Base-by-base conservation (phyloP, 2,329 filamentous ascomycete species). In the Alternaria burnsii region DNA sequence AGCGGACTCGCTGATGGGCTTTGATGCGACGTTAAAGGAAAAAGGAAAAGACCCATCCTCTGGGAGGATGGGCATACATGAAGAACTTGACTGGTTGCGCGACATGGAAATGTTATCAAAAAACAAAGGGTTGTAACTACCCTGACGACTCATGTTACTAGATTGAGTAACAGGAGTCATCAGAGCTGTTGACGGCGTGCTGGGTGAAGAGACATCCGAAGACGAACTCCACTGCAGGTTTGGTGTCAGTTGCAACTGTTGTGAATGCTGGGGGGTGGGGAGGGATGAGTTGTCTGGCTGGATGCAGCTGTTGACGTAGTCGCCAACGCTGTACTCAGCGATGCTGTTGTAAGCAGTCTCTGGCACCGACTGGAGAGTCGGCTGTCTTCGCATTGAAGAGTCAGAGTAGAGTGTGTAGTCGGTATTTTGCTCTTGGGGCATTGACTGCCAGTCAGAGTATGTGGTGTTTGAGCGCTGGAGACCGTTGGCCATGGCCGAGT, bases 81-180 rank as follows among this genome's bases (percentile, higher is more conserved):
- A 78, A 68, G 71, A 73, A 66, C 76, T 73, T 70, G 82, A 83
- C 62, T 78, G 72, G 71, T 81, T 71, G 51, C 79, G 79, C 72
- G 81, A 71, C 80, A 82, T 82, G 62, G 77, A 76, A 66, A 81
- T 69, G 57, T 74, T 71, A 70, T 78, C 77, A 71, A 74, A 72
- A 68, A 82, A 78, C 58, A 75, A 74, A 44, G 76, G 72, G 69
- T 78, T 79, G 68, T 76, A 73, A 71, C 82, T 84, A 71, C 75
- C 76, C 64, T 82, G 75, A 68, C 82, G 79, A 69, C 81, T 83
- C 81, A 84, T 81, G 57, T 72, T 74, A 73, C 76, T 79, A 51
- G 76, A 71, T 44, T 73, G 69, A 72, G 76, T 77, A 68, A 79
- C 70, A 61, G 74, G 73, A 47, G 78, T 78, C 71, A 77, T 72